phyloP scores from a whole-genome alignment of 257 asterid species.

The Solanum piurae region DNA sequence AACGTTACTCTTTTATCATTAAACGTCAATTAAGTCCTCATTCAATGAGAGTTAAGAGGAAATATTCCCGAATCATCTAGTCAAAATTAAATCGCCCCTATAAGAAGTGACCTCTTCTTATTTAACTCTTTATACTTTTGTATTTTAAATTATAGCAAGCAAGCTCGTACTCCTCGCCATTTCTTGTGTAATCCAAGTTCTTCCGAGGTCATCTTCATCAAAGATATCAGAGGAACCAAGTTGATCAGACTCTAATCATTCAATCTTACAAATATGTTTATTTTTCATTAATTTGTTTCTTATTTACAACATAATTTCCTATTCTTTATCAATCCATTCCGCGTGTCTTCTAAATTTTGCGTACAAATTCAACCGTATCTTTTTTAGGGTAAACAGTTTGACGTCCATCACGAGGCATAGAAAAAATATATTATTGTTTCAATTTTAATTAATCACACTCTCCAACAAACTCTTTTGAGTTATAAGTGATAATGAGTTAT shows the following conservation, averaged over 20 bases:
- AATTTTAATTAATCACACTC: not conserved
- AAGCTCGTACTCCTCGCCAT: not conserved
- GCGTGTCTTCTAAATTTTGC: not conserved
- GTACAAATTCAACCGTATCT: not conserved
- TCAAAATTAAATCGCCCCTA: not conserved
- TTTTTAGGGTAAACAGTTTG: not conserved
- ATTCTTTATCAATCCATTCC: not conserved
- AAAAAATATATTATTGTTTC: not conserved
- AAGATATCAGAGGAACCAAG: not conserved
- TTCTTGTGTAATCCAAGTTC: not conserved
- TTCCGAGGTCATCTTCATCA: not conserved
- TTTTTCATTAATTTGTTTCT: no score
- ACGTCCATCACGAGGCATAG: not conserved
- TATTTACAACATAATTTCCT: no score
- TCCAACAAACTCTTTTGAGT: not conserved
- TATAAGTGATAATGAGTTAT: not conserved
- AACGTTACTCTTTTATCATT: not conserved
- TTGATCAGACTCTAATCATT: not conserved
- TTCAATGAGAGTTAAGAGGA: not conserved
- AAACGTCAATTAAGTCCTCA: not conserved
- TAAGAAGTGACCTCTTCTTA: not conserved
- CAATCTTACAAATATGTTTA: no score
- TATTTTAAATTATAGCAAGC: not conserved
- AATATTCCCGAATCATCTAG: not conserved
- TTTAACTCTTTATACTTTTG: not conserved